A percentile compares a stretch with the other conserved stretches of the same genome.
phyloP scores from a whole-genome alignment of 2,329 filamentous ascomycete genomes.

The Aspergillus viridinutans region DNA sequence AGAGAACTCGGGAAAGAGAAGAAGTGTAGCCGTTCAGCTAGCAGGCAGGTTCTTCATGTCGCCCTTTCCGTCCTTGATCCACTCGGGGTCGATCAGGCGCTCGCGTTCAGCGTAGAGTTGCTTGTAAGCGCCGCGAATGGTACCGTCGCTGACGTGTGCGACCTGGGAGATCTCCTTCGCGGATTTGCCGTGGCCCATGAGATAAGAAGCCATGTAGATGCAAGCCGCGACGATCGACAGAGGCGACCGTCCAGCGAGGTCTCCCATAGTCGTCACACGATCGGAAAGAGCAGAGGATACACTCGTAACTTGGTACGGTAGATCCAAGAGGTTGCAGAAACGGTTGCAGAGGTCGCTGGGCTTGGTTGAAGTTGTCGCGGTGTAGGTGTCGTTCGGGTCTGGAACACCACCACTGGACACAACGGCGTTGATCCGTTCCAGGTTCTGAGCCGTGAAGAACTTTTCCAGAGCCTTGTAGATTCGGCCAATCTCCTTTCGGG shows the following conservation, averaged over 20 bases:
- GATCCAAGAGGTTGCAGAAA: slow-evolving; percentile 79
- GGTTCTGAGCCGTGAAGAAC: slow-evolving; percentile 73
- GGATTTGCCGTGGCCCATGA: slow-evolving; percentile 72
- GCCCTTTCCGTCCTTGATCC: slow-evolving; percentile 67
- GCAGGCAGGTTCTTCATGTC: slow-evolving; percentile 67
- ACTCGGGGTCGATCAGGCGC: slow-evolving; percentile 68
- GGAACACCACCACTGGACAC: slow-evolving; percentile 49
- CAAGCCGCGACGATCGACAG: slow-evolving; percentile 91
- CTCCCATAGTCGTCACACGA: slow-evolving; percentile 70
- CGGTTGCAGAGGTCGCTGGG: slow-evolving; percentile 82
- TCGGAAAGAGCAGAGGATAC: slow-evolving; percentile 75
- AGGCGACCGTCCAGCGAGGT: slow-evolving; percentile 86
- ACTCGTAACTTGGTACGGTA: slow-evolving; percentile 71
- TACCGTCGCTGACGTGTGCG: slow-evolving; percentile 91
- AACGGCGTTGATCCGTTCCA: slow-evolving; percentile 50
- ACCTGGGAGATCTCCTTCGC: slow-evolving; percentile 84
- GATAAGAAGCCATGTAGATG: slow-evolving; percentile 90
- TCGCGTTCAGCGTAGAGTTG: slow-evolving; percentile 73
- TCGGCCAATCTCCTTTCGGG: slow-evolving; percentile 94
- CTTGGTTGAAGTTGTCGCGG: slow-evolving; percentile 70
- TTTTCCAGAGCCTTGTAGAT: slow-evolving; percentile 92
- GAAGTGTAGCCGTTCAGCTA: slow-evolving; percentile 26
- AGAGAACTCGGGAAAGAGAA: background rate
- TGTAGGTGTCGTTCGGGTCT: slow-evolving; percentile 57
- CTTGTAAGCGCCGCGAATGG: slow-evolving; percentile 93